Base-by-base conservation (phyloP, 306 rosid genomes). In the Rosa rugosa region DNA sequence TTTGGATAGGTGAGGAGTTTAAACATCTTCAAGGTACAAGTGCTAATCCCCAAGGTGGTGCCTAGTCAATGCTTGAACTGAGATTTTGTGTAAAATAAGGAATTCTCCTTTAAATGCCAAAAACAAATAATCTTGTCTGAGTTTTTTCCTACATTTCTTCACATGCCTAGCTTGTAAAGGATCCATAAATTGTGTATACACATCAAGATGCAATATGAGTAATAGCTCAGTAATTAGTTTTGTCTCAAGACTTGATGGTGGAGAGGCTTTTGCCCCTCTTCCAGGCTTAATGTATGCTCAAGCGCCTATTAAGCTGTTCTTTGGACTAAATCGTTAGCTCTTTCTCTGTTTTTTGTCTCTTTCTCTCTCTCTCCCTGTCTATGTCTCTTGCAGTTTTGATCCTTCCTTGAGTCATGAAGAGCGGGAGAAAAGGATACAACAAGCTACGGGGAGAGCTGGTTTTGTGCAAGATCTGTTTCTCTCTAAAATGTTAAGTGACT, bases 381-480 rank as follows among this genome's bases (percentile, higher is more conserved):
- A 23, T 82, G 34, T 77, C 23, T 65, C 59, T 18, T 72, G 65
- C 93, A 94, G 99, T 86, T 89, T 96, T 71, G 98, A 96, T 84
- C 91, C 92, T 4, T 91, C 98, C 9, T 89, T 96, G 91, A 93
- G 93, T 60, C 72, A 59, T 8, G 99, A 96, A 84, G 99, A 96
- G 83, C 86, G 97, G 22, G 97, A 93, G 82, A 88, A 78, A 80
- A 86, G 94, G 92, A 89, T 86, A 67, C 85, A 79, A 71, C 98
- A 90, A 79, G 96, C 97, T 14, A 87, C 95, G 4, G 99, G 91
- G 79, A 91, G 96, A 86, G 88, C 98, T 54, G 90, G 92, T 75
- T 96, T 96, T 84, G 79, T 93, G 89, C 99, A 90, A 86, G 98
- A 96, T 84, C 73, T 96, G 89, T 79, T 96, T 75, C 72, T 93